Evolutionary conservation across 108 stramenopile genomes (phyloP), one percentile per base, ranked within the genome.

Genomic region (Nannochloropsis gaditana): DNA sequence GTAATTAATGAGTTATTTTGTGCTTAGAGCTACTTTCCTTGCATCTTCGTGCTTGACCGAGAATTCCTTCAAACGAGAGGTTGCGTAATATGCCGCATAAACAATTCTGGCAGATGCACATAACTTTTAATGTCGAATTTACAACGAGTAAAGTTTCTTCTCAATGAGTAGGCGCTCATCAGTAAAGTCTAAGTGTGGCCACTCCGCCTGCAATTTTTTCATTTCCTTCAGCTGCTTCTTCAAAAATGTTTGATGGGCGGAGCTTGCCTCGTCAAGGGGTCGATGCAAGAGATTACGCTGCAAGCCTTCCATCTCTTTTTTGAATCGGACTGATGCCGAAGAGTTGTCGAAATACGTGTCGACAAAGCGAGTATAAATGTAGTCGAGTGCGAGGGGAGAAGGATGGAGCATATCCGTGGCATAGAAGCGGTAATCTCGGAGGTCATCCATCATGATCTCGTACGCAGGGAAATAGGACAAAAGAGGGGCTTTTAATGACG

Each of bases 361-460:
- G 1, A 81, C 80, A 9, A 87, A 80, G 80, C 84, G 83, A 31
- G 83, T 45, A 79, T 79, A 87, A 43, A 87, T 84, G 84, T 87
- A 87, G 41, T 87, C 84, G 44, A 87, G 79, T 42, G 87, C 87
- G 41, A 87, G 80, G 43, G 45, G 41, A 43, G 45, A 81, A 0
- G 87, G 87, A 83, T 87, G 87, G 45, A 87, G 84, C 87, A 87
- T 87, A 42, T 87, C 87, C 42, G 87, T 15, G 80, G 83, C 87
- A 43, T 45, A 87, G 83, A 87, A 87, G n/a, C 87, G 87, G 9
- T 87, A 87, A 42, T 87, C 87, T 17, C 85, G 81, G 42, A 87
- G 45, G 43, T 87, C 87, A 31, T 87, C 87, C 8, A 45, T 87
- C 41, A 87, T 59, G 42, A 87, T 84, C 83, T 87, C 87, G 45